Percentiles rank a stretch among this genome's conserved stretches.
Evolutionary conservation across 352 stramenopile species (phyloP).

Genomic region (Phytophthora tentaculata): DNA sequence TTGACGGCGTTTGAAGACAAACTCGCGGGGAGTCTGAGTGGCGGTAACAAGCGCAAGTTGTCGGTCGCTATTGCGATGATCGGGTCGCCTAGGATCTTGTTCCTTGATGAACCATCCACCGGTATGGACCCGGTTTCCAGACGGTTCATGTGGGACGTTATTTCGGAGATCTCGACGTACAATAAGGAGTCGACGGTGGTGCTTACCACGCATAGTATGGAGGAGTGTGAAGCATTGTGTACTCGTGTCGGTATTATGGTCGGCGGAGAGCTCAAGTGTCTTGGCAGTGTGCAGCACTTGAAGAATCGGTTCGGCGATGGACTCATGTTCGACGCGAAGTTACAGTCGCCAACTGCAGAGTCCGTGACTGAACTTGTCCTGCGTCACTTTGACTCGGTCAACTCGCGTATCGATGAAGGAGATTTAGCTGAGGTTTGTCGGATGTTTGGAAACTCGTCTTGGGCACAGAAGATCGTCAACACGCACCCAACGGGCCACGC

Average conservation of each 20-base stretch:
- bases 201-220: conserved; percentile 96
- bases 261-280: conserved; percentile 68
- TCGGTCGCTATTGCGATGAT: conserved; percentile 94
- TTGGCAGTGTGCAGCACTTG: conserved; percentile 94
- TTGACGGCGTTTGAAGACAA: conserved; percentile 78
- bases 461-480: conserved; percentile 91
- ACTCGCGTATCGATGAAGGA: conserved; percentile 14
- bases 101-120: conserved; percentile 93
- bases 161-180: conserved; percentile 79
- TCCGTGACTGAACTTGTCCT: conserved; percentile 12
- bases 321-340: conserved; percentile 89
- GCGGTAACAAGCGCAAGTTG: conserved; percentile 93
- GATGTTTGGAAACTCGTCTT: conserved; percentile 18
- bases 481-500: conserved; percentile 67
- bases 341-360: conserved; percentile 39
- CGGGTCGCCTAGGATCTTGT: conserved; percentile 89
- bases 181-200: conserved; percentile 85
- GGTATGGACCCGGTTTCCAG: conserved; percentile 95
- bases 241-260: conserved; percentile 95
- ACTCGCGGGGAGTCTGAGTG: conserved; percentile 65
- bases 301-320: conserved; percentile 96
- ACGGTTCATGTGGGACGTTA: conserved; percentile 95
- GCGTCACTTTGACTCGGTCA: conserved; percentile 33
- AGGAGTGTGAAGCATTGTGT: conserved; percentile 95
- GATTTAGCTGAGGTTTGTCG: conserved; percentile 50